Conservation (phyloP, 2,329 filamentous ascomycete species). For the Diaporthe amygdali region DNA sequence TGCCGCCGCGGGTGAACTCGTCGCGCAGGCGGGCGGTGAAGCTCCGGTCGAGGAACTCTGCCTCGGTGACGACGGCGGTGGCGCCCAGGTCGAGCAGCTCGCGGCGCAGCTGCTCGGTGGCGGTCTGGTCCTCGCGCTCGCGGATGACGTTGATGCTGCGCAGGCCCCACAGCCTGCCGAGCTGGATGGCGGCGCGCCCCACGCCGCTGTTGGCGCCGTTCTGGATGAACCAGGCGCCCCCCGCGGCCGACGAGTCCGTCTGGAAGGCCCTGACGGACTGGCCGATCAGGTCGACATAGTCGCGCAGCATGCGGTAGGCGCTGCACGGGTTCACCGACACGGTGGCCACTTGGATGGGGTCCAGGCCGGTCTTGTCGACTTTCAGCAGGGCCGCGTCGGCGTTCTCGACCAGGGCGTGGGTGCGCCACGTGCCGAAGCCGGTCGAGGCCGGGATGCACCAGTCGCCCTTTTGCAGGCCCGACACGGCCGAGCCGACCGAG, state of each 20-base stretch:
- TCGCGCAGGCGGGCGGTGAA: constrained; percentile 64
- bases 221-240: constrained; percentile 95
- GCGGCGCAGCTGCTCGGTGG: constrained; percentile 63
- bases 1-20: constrained; percentile 72
- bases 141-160: constrained; percentile 90
- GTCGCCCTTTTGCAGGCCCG: constrained; percentile 72
- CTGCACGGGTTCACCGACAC: constrained; percentile 93
- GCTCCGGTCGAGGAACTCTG: constrained; percentile 59
- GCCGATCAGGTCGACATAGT: constrained; percentile 65
- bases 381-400: constrained; percentile 64
- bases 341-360: constrained; percentile 80
- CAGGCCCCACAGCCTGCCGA: constrained; percentile 84
- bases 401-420: constrained; percentile 74
- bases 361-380: constrained; percentile 74
- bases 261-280: constrained; percentile 52
- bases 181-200: constrained; percentile 87
- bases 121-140: constrained; percentile 67
- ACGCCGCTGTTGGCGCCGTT: constrained; percentile 97
- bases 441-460: constrained; percentile 91
- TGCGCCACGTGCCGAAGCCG: constrained; percentile 93
- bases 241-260: constrained; percentile 68
- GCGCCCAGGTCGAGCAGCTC: constrained; percentile 62
- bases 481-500: constrained; percentile 63
- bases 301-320: constrained; percentile 89
- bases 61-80: constrained; percentile 61